Evolutionary conservation across 257 asterid species (phyloP).

Genomic region (Fraxinus quadrangulata): DNA sequence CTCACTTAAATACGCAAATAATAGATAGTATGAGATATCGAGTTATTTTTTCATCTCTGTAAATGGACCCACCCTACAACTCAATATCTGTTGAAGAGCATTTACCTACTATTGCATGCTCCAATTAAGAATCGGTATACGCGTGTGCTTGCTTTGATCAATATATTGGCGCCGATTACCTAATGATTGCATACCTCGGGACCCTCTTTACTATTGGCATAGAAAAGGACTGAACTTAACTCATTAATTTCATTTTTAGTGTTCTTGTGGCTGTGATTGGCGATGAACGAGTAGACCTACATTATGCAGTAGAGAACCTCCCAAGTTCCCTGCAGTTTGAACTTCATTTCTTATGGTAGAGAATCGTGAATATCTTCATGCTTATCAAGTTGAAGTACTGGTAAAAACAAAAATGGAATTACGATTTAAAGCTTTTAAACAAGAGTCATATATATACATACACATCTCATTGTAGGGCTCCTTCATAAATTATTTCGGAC

Average conservation of each 20-base stretch:
- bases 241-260: neutral
- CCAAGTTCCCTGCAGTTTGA: neutral
- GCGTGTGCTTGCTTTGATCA: neutral
- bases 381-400: neutral
- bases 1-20: too few species aligned
- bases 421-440: too few species aligned
- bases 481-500: neutral
- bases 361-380: neutral
- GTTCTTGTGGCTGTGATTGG: neutral
- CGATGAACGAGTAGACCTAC: neutral
- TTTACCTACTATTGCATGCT: neutral
- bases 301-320: neutral
- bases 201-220: neutral
- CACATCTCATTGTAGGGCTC: neutral
- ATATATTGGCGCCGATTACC: neutral
- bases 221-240: neutral
- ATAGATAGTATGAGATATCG: neutral
- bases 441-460: neutral
- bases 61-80: neutral
- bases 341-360: neutral
- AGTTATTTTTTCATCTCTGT: too few species aligned
- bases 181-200: neutral
- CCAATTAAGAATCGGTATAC: neutral
- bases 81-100: neutral
- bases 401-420: neutral